Evolutionary conservation across 2,329 filamentous ascomycete genomes (phyloP).

Genomic region (Aspergillus floridensis): DNA sequence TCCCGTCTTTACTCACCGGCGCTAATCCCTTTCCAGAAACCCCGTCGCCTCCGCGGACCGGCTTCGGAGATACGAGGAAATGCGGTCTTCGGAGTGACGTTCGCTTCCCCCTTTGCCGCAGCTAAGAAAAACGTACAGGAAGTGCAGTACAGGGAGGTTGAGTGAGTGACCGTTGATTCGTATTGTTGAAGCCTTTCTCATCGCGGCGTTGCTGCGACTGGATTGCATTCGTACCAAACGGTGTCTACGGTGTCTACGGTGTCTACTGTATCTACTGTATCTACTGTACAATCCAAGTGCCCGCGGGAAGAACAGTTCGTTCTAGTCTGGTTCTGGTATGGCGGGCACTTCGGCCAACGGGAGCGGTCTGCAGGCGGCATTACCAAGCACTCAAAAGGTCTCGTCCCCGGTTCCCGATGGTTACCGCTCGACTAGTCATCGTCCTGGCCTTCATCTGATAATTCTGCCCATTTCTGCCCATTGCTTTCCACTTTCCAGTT

Average conservation of each 20-base stretch:
- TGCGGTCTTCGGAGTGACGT: conserved; percentile 6
- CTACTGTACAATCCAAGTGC: not conserved
- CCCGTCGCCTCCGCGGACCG: conserved; percentile 19
- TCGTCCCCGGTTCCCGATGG: too few species aligned
- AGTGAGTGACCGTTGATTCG: too few species aligned
- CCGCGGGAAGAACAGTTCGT: not conserved
- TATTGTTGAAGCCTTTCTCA: too few species aligned
- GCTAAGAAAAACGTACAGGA: not conserved
- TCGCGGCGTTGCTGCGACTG: not conserved
- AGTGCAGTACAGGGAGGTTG: not conserved
- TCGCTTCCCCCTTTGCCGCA: not conserved
- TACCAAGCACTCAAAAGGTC: conserved; percentile 9
- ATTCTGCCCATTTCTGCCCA: not conserved
- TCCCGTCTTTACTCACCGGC: conserved; percentile 3
- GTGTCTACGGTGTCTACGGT: too few species aligned
- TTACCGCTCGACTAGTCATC: not conserved
- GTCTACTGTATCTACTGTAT: not conserved
- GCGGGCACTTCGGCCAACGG: conserved; percentile 10
- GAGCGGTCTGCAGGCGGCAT: conserved; percentile 8
- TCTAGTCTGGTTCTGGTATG: conserved; percentile 5
- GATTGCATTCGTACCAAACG: not conserved
- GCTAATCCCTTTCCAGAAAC: conserved; percentile 13
- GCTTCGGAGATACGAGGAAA: conserved; percentile 16
- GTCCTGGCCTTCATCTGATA: conserved; percentile 17
- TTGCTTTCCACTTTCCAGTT: too few species aligned